Percentiles rank a stretch among this genome's conserved stretches.
These are phyloP conservation scores for Nakataea oryzae DNA, from an alignment of 2,329 filamentous ascomycete species.

Conservation along the genomic window DNA sequence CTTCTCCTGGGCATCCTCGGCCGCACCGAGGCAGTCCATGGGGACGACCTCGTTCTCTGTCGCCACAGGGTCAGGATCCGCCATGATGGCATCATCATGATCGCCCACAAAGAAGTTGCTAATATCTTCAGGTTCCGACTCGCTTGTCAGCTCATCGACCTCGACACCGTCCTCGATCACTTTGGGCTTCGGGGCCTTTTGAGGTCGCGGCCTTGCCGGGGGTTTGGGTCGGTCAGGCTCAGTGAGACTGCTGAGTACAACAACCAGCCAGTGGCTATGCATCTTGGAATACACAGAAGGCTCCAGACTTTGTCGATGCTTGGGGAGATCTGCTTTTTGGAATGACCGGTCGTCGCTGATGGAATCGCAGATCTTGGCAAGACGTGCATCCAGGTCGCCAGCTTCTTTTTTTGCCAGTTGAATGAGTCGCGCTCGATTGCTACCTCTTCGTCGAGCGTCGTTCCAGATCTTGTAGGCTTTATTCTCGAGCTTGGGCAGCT, in stretches of 20 bases:
- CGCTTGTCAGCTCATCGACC: constrained; percentile 34
- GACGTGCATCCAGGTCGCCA: constrained; percentile 32
- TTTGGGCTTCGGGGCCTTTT: not conserved
- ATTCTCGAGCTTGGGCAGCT: constrained; percentile 41
- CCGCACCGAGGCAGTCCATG: too few species aligned
- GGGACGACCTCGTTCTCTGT: not conserved
- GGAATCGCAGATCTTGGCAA: constrained; percentile 38
- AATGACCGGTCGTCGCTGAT: constrained; percentile 33
- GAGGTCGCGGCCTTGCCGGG: not conserved
- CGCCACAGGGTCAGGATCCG: not conserved
- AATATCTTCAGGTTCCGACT: constrained; percentile 27
- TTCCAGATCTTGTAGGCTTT: constrained; percentile 55
- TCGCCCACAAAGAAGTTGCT: constrained; percentile 39
- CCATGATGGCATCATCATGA: constrained; percentile 7
- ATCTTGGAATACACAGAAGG: constrained; percentile 52
- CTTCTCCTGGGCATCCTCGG: not conserved
- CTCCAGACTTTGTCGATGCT: constrained; percentile 50
- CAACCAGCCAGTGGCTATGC: constrained; percentile 38
- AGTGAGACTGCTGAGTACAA: constrained; percentile 22
- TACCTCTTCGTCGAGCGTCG: constrained; percentile 32
- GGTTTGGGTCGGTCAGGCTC: not conserved
- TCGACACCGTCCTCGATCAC: constrained; percentile 37
- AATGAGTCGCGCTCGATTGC: constrained; percentile 30
- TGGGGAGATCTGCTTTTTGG: constrained; percentile 37
- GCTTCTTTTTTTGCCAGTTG: constrained; percentile 29